Evolutionary conservation across 768 basidiomycete species (phyloP).

Genomic region (Pleurotus tuber-regium): DNA sequence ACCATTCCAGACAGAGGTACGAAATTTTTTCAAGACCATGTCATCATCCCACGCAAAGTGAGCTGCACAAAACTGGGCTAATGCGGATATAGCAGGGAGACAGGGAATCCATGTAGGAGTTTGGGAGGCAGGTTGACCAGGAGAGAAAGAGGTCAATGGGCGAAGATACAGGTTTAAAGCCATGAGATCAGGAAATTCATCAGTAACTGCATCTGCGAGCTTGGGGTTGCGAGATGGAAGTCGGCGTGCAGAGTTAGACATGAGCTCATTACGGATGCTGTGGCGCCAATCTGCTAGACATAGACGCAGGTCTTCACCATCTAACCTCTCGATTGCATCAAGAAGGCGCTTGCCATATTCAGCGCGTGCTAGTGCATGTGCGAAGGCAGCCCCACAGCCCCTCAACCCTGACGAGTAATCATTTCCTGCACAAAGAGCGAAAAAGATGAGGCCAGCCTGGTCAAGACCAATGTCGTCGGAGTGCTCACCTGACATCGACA

Average conservation of each 20-base stretch:
- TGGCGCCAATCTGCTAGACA: slow-evolving; percentile 13
- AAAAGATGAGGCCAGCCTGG: background rate
- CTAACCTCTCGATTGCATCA: slow-evolving; percentile 17
- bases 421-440: background rate
- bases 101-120: background rate
- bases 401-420: slow-evolving; percentile 16
- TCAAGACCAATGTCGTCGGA: background rate
- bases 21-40: background rate
- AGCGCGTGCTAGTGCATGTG: slow-evolving; percentile 9
- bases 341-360: slow-evolving; percentile 31
- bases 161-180: slow-evolving; percentile 36
- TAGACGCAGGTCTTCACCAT: background rate
- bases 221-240: slow-evolving; percentile 21
- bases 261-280: slow-evolving; percentile 6
- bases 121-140: background rate
- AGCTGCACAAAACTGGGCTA: background rate
- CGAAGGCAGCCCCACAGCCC: slow-evolving; percentile 14
- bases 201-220: slow-evolving; percentile 24
- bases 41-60: background rate
- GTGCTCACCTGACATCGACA: slow-evolving; percentile 31
- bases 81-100: background rate
- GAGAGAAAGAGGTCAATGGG: slow-evolving; percentile 22
- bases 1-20: background rate
- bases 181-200: slow-evolving; percentile 28
- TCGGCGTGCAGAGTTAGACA: slow-evolving; percentile 14